These are phyloP conservation scores for Aureobasidium sp. DNA, from an alignment of 2,329 filamentous ascomycete genomes.

Conservation along the genomic window DNA sequence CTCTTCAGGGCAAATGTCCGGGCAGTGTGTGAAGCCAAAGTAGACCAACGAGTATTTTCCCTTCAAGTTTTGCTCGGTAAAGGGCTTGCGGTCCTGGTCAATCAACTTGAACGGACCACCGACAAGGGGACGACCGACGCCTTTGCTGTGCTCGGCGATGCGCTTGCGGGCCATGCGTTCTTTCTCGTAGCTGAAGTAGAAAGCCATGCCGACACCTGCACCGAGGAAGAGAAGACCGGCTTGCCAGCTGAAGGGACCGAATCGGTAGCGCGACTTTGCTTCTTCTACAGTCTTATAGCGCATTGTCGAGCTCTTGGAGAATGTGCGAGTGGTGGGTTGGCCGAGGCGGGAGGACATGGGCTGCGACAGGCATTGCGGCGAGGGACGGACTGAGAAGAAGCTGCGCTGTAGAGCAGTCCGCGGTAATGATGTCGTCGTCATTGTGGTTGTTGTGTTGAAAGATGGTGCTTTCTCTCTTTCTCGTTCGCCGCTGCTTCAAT, in stretches of 20 bases:
- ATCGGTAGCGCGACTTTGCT: constrained; percentile 36
- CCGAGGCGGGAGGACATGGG: neutral
- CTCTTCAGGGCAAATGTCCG: constrained; percentile 97
- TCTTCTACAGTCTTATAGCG: constrained; percentile 37
- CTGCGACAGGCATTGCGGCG: constrained; percentile 8
- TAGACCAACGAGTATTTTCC: constrained; percentile 86
- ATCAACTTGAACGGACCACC: constrained; percentile 76
- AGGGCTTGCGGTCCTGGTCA: constrained; percentile 71
- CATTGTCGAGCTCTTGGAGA: constrained; percentile 20
- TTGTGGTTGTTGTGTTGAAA: neutral
- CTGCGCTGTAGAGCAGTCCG: constrained; percentile 4
- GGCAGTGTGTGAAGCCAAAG: constrained; percentile 97
- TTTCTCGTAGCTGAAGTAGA: constrained; percentile 94
- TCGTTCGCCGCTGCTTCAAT: constrained; percentile 1
- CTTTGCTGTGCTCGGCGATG: constrained; percentile 85
- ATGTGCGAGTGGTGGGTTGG: constrained; percentile 17
- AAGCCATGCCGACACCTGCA: constrained; percentile 67
- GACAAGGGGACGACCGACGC: constrained; percentile 85
- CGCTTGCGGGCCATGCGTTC: constrained; percentile 80
- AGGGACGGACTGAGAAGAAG: neutral
- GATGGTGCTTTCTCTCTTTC: neutral
- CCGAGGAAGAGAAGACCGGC: constrained; percentile 77
- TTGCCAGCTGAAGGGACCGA: constrained; percentile 81
- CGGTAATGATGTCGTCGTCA: constrained; percentile 7
- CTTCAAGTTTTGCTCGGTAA: constrained; percentile 73